A percentile compares a stretch with the other conserved stretches of the same genome.
Evolutionary conservation across 495 filamentous ascomycete genomes (phyloP).

Genomic region (Lichina pygmaea): DNA sequence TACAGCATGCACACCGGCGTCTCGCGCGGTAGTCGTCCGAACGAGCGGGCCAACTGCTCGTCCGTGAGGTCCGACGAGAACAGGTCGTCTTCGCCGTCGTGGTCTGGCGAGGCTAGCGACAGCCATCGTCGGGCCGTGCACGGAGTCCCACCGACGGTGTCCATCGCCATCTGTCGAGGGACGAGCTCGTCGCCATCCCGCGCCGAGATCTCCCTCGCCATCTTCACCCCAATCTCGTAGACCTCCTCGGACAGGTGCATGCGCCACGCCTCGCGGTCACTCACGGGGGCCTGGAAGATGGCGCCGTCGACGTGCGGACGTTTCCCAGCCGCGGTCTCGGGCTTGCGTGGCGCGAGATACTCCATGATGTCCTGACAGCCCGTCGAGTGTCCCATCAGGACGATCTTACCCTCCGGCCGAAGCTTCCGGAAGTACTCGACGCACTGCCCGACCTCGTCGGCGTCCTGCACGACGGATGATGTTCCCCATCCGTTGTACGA

Average conservation of each 20-base stretch:
- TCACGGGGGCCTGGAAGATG: conserved; percentile 59
- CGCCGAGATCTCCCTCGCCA: conserved; percentile 25
- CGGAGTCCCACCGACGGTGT: conserved; percentile 24
- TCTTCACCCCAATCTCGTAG: conserved; percentile 22
- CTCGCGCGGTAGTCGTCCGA: conserved; percentile 29
- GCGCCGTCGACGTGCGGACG: conserved; percentile 40
- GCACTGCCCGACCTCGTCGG: conserved; percentile 39
- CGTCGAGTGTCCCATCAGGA: conserved; percentile 69
- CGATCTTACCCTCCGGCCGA: conserved; percentile 24
- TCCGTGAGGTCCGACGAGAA: conserved; percentile 59
- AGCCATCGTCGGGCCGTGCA: conserved; percentile 43
- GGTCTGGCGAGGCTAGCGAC: conserved; percentile 29
- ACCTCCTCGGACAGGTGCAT: conserved; percentile 13
- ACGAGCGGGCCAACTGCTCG: conserved; percentile 27
- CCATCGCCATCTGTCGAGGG: conserved; percentile 18
- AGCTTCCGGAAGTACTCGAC: conserved; percentile 37
- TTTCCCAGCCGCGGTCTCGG: conserved; percentile 5
- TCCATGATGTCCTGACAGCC: conserved; percentile 75
- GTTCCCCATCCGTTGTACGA: conserved; percentile 53
- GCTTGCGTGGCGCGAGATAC: conserved; percentile 21
- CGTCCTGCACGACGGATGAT: conserved; percentile 38
- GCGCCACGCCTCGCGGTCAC: conserved; percentile 42
- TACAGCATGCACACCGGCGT: conserved; percentile 37
- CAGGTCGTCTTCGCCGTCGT: conserved; percentile 54
- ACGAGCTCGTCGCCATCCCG: conserved; percentile 28